Evolutionary conservation across 75 land plant species (phyloP).

Genomic region (Selaginella tamariscina): DNA sequence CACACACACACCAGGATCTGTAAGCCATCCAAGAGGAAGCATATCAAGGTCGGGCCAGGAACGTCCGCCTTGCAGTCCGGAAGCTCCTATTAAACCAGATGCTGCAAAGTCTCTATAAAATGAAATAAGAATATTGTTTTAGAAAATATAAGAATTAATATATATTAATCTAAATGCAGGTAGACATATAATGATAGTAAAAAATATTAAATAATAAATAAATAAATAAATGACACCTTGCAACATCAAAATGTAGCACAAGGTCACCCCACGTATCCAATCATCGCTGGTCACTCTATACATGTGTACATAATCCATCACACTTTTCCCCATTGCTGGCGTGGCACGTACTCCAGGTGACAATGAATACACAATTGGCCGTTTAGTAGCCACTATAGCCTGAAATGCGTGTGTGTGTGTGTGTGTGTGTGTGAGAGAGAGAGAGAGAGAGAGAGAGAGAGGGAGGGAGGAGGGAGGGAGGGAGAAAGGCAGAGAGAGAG

Average conservation of each 20-base stretch:
- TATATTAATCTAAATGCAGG: too few species aligned
- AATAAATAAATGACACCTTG: too few species aligned
- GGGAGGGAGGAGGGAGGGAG: too few species aligned
- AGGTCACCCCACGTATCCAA: slow-evolving; percentile 77
- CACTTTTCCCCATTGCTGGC: slow-evolving; percentile 44
- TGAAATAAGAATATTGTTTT: too few species aligned
- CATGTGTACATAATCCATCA: slow-evolving; percentile 50
- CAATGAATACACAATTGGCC: slow-evolving; percentile 60
- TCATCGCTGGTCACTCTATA: slow-evolving; percentile 77
- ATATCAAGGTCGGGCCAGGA: slow-evolving; percentile 99
- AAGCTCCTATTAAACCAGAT: slow-evolving; percentile 54
- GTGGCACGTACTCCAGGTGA: slow-evolving; percentile 72
- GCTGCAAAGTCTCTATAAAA: slow-evolving; percentile 81
- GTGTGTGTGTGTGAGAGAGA: too few species aligned
- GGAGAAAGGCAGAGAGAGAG: too few species aligned
- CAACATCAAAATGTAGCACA: slow-evolving; percentile 48
- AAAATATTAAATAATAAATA: too few species aligned
- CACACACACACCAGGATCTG: slow-evolving; percentile 89
- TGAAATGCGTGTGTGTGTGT: too few species aligned
- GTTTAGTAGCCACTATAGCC: slow-evolving; percentile 38
- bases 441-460: too few species aligned
- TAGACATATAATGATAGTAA: too few species aligned
- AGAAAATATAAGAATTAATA: too few species aligned
- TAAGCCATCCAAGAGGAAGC: slow-evolving; percentile 91
- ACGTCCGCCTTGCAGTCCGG: slow-evolving; percentile 43